Conservation (phyloP, 495 filamentous ascomycete genomes). For the Xylaria bambusicola region DNA sequence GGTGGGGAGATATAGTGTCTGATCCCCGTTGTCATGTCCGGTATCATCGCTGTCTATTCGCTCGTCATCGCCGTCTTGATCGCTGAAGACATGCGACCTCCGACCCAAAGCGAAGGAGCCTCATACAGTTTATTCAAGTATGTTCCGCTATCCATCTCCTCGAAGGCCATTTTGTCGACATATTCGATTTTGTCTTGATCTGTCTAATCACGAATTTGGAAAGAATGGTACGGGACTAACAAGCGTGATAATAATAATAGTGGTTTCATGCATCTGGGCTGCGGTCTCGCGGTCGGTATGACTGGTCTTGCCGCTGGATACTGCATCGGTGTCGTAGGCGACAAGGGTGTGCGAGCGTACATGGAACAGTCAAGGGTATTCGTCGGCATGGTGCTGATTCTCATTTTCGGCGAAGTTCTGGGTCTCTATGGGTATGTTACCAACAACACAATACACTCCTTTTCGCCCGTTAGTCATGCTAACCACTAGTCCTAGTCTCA, state of each 20-base stretch:
- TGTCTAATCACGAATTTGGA: no score
- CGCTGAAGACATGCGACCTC: conserved; percentile 75
- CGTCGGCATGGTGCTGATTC: conserved; percentile 96
- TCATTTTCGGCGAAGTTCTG: conserved; percentile 98
- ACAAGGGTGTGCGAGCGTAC: conserved; percentile 89
- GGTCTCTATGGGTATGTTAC: conserved; percentile 87
- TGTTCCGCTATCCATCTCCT: conserved; percentile 31
- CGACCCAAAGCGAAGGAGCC: conserved; percentile 41
- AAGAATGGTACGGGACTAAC: no score
- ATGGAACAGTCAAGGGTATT: conserved; percentile 96
- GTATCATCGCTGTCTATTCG: conserved; percentile 97
- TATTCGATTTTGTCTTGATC: no score
- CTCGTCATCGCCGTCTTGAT: conserved; percentile 96
- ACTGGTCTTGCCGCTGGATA: conserved; percentile 96
- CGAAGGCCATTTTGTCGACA: no score
- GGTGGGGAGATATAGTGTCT: conserved; percentile 61
- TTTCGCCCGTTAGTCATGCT: conserved; percentile 8
- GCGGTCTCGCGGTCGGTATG: conserved; percentile 88
- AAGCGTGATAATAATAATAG: conserved; percentile 38
- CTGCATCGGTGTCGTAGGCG: conserved; percentile 92
- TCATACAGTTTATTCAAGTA: conserved; percentile 83
- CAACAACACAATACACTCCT: not conserved
- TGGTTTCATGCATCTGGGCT: conserved; percentile 90
- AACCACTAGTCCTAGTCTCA: conserved; percentile 35
- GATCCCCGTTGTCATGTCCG: conserved; percentile 98